Conservation (phyloP, 257 asterid genomes). For the Solanum dulcamara region DNA sequence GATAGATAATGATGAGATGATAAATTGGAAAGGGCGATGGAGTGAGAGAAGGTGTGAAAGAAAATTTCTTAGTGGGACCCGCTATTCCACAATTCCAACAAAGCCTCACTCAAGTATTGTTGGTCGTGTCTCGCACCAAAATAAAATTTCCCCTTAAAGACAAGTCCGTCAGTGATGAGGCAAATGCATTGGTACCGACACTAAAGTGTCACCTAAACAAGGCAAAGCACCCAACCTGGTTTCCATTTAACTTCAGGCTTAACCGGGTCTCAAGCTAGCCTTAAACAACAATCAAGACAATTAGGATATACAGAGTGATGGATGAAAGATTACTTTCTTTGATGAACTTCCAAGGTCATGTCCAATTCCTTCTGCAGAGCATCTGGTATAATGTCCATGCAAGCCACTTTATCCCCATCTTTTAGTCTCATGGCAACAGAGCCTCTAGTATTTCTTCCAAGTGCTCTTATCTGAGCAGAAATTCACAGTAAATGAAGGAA, state of each 20-base stretch:
- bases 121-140: no score
- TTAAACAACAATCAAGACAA: not conserved
- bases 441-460: constrained; percentile 91
- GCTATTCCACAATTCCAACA: no score
- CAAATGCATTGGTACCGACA: no score
- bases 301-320: not conserved
- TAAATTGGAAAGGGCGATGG: no score
- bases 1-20: no score
- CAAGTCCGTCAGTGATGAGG: no score
- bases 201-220: no score
- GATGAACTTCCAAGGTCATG: constrained; percentile 23
- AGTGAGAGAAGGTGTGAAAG: no score
- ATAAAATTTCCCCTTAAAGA: no score
- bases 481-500: constrained; percentile 4
- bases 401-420: constrained; percentile 78
- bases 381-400: constrained; percentile 90
- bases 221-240: not conserved
- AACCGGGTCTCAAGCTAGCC: not conserved
- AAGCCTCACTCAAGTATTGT: no score
- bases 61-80: no score
- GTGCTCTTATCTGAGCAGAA: constrained; percentile 67
- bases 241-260: not conserved
- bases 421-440: constrained; percentile 86
- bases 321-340: constrained; percentile 25
- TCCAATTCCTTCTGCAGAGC: constrained; percentile 42